These are phyloP conservation scores for Rehmannia glutinosa DNA, from an alignment of 257 asterid species.

Conservation along the genomic window DNA sequence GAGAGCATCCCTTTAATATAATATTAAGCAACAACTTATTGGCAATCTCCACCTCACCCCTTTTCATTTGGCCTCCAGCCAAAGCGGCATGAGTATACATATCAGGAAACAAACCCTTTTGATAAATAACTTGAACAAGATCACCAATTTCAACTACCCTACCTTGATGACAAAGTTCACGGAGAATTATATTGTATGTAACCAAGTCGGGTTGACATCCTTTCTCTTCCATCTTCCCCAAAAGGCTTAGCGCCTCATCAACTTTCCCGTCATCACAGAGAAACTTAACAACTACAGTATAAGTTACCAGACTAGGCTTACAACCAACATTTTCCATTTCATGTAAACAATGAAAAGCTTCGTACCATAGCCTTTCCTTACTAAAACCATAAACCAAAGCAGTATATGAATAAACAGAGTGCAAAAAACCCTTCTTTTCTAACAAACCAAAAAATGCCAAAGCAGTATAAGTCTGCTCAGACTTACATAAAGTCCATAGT, in stretches of 20 bases:
- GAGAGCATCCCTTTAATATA: slow-evolving; percentile 27
- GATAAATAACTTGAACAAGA: slow-evolving; percentile 32
- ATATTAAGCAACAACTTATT: slow-evolving; percentile 27
- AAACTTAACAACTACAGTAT: slow-evolving; percentile 43
- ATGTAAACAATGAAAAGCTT: slow-evolving; percentile 34
- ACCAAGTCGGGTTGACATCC: slow-evolving; percentile 55
- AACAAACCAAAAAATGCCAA: slow-evolving; percentile 49
- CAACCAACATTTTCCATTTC: slow-evolving; percentile 40
- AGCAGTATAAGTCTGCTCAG: slow-evolving; percentile 10
- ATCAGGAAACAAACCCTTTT: slow-evolving; percentile 49
- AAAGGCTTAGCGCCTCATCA: slow-evolving; percentile 34
- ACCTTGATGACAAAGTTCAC: slow-evolving; percentile 45
- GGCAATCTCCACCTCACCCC: slow-evolving; percentile 34
- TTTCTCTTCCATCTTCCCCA: slow-evolving; percentile 39
- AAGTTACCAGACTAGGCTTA: slow-evolving; percentile 39
- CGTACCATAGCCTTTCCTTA: slow-evolving; percentile 38
- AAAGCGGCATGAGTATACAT: slow-evolving; percentile 48
- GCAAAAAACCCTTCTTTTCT: slow-evolving; percentile 39
- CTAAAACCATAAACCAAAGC: slow-evolving; percentile 53
- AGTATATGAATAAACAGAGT: slow-evolving; percentile 42
- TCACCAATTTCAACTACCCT: slow-evolving; percentile 28
- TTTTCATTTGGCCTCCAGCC: slow-evolving; percentile 51
- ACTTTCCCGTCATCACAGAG: slow-evolving; percentile 46
- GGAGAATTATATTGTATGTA: slow-evolving; percentile 48
- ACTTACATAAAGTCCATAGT: slow-evolving; percentile 52